Conservation (phyloP, 768 basidiomycete genomes). For the Lepiota venenata region DNA sequence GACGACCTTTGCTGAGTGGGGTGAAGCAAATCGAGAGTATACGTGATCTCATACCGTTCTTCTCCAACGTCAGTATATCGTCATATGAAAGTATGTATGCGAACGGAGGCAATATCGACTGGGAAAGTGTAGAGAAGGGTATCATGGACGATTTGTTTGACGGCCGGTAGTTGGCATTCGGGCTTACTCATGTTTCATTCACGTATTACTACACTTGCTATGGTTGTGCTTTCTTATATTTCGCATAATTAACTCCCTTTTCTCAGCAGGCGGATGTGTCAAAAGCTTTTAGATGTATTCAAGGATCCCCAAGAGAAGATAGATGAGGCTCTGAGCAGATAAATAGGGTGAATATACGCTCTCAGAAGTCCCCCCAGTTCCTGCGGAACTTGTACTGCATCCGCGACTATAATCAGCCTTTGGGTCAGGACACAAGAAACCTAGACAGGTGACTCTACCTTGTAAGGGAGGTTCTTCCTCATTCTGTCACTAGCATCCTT, state of each 20-base stretch:
- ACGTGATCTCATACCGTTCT: slow-evolving; percentile 85
- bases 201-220: not conserved
- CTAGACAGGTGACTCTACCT: slow-evolving; percentile 45
- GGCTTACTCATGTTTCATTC: not conserved
- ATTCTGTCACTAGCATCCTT: slow-evolving; percentile 71
- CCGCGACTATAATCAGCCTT: slow-evolving; percentile 47
- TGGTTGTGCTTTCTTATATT: not conserved
- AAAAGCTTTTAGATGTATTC: not conserved
- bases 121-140: slow-evolving; percentile 82
- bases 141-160: slow-evolving; percentile 92
- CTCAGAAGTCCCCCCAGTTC: slow-evolving; percentile 84
- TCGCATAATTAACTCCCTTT: not conserved
- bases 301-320: slow-evolving; percentile 4
- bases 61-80: slow-evolving; percentile 82
- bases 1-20: slow-evolving; percentile 68
- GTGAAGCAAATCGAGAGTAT: slow-evolving; percentile 80
- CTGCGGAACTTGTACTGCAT: slow-evolving; percentile 90
- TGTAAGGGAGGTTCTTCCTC: slow-evolving; percentile 85
- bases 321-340: not conserved
- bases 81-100: slow-evolving; percentile 91
- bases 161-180: slow-evolving; percentile 40
- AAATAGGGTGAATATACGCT: slow-evolving; percentile 11
- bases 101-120: slow-evolving; percentile 79
- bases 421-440: slow-evolving; percentile 19
- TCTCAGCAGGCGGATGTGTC: not conserved